Base-by-base conservation (phyloP, 805 yeast genomes). In the Tetrapisispora arboricola region DNA sequence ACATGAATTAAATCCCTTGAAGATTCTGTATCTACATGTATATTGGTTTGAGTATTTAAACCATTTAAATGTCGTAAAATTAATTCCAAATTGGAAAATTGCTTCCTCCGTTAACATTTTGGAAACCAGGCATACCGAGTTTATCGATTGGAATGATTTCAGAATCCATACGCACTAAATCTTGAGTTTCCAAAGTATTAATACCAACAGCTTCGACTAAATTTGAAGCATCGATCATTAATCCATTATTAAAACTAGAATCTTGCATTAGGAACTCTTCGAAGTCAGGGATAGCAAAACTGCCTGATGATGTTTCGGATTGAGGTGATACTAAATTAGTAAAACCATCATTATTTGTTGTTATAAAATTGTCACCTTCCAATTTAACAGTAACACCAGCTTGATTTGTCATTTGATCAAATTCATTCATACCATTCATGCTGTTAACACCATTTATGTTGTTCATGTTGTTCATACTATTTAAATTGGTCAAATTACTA, bases 261-360 rank as follows among this genome's bases (percentile, higher is more conserved):
- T 53, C 55, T 34, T 58, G 60, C 42, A 50, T 49, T 44, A 59
- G 49, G 41, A 60, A 60, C 41, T 60, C 65, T 35, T 60, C 64
- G 32, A 58, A 59, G 27, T 56, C 60, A n/a, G 62, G 64, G 2
- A 56, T 49, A 20, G 50, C 45, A 16, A 54, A 48, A 4, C 43
- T 46, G 17, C 46, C 39, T 16, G 49, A 48, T 3, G 54, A 48
- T 13, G 40, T 34, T 28, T 51, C 58, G 15, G 52, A 55, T 17
- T 46, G 46, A 17, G 55, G 56, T 12, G 55, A 53, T 11, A 43
- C 42, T 38, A 20, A 40, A 32, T 5, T 38, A 21, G 12, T 24
- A 4, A 32, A 32, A 16, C 36, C 34, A 25, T 37, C 41, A 29
- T 9, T 17, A 34, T 36, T 38, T n/a, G 20, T n/a, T 12, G 24